Evolutionary conservation across 805 yeast genomes (phyloP), one percentile per base, ranked within the genome.

Genomic region (Candida maesae): DNA sequence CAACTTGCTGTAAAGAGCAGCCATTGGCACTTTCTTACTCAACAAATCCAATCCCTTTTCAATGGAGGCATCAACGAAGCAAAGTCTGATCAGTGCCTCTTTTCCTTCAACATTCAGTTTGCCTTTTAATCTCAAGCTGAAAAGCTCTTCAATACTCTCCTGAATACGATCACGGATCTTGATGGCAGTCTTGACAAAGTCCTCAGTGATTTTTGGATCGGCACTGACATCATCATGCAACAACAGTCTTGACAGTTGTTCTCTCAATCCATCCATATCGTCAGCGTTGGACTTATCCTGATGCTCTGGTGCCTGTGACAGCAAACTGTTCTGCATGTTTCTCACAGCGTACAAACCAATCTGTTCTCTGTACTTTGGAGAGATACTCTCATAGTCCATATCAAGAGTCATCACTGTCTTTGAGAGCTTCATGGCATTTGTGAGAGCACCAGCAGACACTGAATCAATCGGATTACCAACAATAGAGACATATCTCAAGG

Each of bases 281-380:
- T 25, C 7, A 2, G 64, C 36, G 25, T 21, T 34, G 6, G 33
- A 6, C 8, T 4, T 7, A 9, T 7, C 5, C 8, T 6, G 17
- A 10, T 25, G 6, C 12, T 38, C 12, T 27, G 35, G 11, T 37
- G 38, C 8, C 44, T 48, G 6, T 52, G 50, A 14, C 46, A 53
- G 30, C 58, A 52, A 23, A 81, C 60, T 38, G 17, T 65, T 59
- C 51, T 83, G 90, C 79, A 88, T 79, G 60, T 90, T 90, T 54
- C 81, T 76, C 79, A 90, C 80, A 10, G 91, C 79, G 57, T 83
- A 83, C 18, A 85, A 66, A 0, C 95, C 87, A 36, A 89, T 72
- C 43, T 75, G 74, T 44, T 84, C 83, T 52, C 73, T 78, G 49
- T 80, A 67, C 33, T 73, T 66, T 19, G 70, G 70, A 1, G 89